Conservation (phyloP, 202 grass and related monocot genomes). For the Hordeum pubiflorum region DNA sequence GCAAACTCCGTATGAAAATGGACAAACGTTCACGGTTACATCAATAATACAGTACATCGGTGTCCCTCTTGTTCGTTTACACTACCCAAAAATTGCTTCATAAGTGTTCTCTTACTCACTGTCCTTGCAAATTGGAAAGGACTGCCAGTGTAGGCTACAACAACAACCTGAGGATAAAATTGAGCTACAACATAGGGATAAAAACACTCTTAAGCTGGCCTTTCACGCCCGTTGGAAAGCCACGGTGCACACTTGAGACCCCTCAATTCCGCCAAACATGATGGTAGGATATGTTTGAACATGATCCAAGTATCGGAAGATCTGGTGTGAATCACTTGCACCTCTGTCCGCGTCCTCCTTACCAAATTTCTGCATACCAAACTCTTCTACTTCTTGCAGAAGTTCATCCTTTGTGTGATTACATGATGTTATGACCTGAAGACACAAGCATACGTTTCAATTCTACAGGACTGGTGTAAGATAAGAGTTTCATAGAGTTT, state of each 20-base stretch:
- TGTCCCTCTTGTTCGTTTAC: neutral
- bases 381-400: slow-evolving; percentile 71
- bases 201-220: neutral
- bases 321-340: slow-evolving; percentile 7
- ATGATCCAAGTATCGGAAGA: slow-evolving; percentile 80
- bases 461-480: neutral
- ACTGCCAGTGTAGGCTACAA: neutral
- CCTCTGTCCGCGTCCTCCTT: slow-evolving; percentile 24
- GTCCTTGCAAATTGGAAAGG: neutral
- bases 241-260: slow-evolving; percentile 81
- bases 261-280: slow-evolving; percentile 86
- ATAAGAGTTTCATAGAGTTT: neutral
- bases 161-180: slow-evolving; percentile 1
- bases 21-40: neutral
- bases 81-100: slow-evolving; percentile 4
- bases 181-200: neutral
- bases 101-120: neutral
- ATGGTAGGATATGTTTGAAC: slow-evolving; percentile 86
- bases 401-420: slow-evolving; percentile 89
- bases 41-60: neutral
- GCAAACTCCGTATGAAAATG: neutral
- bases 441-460: slow-evolving; percentile 4
- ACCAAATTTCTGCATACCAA: slow-evolving; percentile 34
- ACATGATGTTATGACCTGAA: slow-evolving; percentile 86
- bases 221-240: slow-evolving; percentile 58